Percentiles rank a stretch among this genome's conserved stretches.
Conservation (phyloP, 2,329 filamentous ascomycete species). For the Lachnellula suecica region DNA sequence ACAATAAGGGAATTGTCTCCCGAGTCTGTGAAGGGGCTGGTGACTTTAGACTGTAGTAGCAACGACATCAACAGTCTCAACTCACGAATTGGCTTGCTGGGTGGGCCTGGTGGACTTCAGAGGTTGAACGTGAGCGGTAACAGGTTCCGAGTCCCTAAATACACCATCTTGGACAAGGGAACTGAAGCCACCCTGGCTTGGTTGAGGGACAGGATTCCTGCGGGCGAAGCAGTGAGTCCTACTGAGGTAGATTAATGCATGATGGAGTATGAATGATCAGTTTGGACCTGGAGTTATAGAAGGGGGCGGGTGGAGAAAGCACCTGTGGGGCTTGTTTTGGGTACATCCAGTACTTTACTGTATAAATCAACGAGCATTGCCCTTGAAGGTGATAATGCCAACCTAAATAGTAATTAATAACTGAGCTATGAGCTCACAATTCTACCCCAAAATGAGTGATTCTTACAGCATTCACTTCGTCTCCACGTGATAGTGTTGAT, state of each 20-base stretch:
- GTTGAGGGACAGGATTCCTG: conserved; percentile 75
- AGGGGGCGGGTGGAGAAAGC: background rate
- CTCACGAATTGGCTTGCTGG: conserved; percentile 75
- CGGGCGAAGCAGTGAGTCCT: conserved; percentile 29
- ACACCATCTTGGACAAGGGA: conserved; percentile 80
- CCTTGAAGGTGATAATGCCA: conserved; percentile 2
- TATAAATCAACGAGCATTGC: conserved; percentile 3
- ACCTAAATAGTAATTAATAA: conserved; percentile 3
- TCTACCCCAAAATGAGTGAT: background rate
- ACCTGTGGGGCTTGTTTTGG: background rate
- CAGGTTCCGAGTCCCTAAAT: conserved; percentile 82
- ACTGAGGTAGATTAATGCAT: conserved; percentile 25
- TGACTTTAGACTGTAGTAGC: conserved; percentile 75
- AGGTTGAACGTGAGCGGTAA: conserved; percentile 80
- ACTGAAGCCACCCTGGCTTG: conserved; percentile 82
- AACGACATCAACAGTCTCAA: conserved; percentile 85
- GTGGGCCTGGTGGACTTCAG: conserved; percentile 58
- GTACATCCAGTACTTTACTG: too few species aligned
- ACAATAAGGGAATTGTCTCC: conserved; percentile 71
- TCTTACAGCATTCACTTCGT: too few species aligned
- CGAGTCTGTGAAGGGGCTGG: conserved; percentile 71
- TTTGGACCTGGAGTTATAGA: conserved; percentile 3
- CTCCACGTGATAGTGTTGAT: background rate
- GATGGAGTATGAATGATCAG: background rate
- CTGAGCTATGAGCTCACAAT: too few species aligned